A percentile compares a stretch with the other conserved stretches of the same genome.
Conservation (phyloP, 352 stramenopile species). For the Phytopythium oedochilum region DNA sequence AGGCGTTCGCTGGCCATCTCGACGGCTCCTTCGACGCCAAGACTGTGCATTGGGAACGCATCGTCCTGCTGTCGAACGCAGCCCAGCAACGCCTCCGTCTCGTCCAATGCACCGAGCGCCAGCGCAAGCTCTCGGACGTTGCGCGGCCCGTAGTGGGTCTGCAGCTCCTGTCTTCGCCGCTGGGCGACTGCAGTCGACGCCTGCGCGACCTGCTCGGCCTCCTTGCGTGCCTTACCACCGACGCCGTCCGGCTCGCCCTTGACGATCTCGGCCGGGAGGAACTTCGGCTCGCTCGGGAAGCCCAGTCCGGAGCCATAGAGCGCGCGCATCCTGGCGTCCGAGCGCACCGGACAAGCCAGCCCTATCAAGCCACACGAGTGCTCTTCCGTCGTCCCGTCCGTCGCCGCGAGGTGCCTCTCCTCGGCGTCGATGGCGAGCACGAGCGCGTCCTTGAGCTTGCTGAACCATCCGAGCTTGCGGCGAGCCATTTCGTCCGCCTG, state of each 20-base stretch:
- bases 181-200: conserved; percentile 28
- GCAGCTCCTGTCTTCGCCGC: conserved; percentile 41
- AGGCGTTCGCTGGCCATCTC: conserved; percentile 13
- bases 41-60: not conserved
- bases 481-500: conserved; percentile 79
- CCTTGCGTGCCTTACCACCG: conserved; percentile 51
- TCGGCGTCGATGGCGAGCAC: conserved; percentile 22
- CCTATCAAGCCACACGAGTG: conserved; percentile 39
- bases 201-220: conserved; percentile 45
- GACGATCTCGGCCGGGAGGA: conserved; percentile 48
- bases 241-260: conserved; percentile 65
- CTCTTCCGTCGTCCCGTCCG: not conserved
- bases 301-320: conserved; percentile 48
- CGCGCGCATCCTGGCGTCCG: conserved; percentile 29
- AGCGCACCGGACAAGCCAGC: conserved; percentile 42
- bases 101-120: conserved; percentile 55
- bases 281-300: conserved; percentile 41
- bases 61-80: conserved; percentile 31
- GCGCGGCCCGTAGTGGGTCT: conserved; percentile 49
- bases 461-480: conserved; percentile 79
- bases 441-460: conserved; percentile 70
- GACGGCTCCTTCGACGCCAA: too few relatives aligned
- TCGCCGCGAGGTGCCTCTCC: conserved; percentile 21
- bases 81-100: conserved; percentile 45
- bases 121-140: conserved; percentile 45